phyloP scores from a whole-genome alignment of 176 grass and related monocot species.

The Zea mays region DNA sequence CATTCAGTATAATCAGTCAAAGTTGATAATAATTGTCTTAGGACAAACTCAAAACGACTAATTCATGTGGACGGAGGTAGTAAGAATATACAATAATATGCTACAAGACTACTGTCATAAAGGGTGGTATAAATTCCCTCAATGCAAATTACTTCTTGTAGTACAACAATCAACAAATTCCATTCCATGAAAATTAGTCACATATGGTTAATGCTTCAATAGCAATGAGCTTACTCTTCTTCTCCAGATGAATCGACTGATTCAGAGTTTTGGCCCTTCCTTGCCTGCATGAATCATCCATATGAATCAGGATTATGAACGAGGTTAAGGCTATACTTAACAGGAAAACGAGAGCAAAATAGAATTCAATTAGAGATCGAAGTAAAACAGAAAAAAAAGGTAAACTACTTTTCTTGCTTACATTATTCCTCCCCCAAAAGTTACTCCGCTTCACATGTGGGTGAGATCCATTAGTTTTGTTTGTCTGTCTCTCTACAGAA shows the following conservation, averaged over 20 bases:
- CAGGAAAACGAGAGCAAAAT: background rate
- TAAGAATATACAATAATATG: background rate
- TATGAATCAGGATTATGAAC: constrained; percentile 33
- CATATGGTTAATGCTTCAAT: constrained; percentile 15
- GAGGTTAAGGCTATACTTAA: background rate
- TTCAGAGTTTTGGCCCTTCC: constrained; percentile 78
- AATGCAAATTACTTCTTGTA: constrained; percentile 8
- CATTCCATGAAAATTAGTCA: constrained; percentile 6
- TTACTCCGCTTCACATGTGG: constrained; percentile 65
- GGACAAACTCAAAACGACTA: no score
- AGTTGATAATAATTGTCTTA: no score
- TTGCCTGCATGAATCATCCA: constrained; percentile 61
- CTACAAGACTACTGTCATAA: background rate
- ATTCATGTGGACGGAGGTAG: background rate
- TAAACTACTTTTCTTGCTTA: constrained; percentile 45
- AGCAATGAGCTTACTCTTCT: constrained; percentile 83
- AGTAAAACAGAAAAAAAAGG: constrained; percentile 23
- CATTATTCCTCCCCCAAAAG: constrained; percentile 89
- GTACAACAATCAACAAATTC: constrained; percentile 9
- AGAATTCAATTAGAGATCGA: background rate
- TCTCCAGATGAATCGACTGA: constrained; percentile 94
- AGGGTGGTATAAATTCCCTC: background rate
- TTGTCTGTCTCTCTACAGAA: constrained; percentile 60
- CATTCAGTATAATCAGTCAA: no score
- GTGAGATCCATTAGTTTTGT: constrained; percentile 76